Base-by-base conservation (phyloP, 129 eudicot species). In the Helichrysum umbraculigerum region DNA sequence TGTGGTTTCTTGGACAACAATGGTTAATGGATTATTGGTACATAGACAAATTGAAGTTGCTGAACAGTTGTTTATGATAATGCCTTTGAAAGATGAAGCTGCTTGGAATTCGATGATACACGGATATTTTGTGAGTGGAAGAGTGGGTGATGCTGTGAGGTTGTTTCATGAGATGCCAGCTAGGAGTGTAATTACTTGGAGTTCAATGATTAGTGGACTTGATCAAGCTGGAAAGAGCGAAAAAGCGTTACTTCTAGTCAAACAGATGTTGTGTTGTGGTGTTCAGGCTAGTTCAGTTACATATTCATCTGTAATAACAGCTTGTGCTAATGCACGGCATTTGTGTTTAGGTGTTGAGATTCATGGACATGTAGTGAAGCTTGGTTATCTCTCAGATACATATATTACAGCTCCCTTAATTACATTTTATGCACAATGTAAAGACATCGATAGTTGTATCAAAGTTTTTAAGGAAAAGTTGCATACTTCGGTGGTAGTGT, bases 201-300 rank as follows among this genome's bases (percentile, higher is more conserved):
- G 97, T 17, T 86, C 96, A 7, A 73, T 93, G 88, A 93, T 93
- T 61, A 85, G 86, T 47, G 97, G 98, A 73, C 87, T 93, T 79
- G 88, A 88, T 80, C 96, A 86, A 70, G 78, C 79, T 61, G 96
- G 96, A 58, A 88, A 82, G 85, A 88, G 92, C 39, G 66, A 70
- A 47, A 85, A 88, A 39, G 90, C 98, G 17, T 74, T 90, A 50
- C 0, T 52, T 70, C 16, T 90, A 4, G 88, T 93, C 62, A 29
- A 50, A 54, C 39, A 76, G 81, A 93, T 90, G 96, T 52, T 90
- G 69, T 71, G 33, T 41, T 52, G 56, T 30, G 85, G 87, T 37
- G 73, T 88, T 75, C 78, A 33, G 73, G 84, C 89, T 17, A 85
- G 96, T 61, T 63, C 86, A 7, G 76, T 81, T 50, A 90, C 95